Evolutionary conservation across 164 flowering plant species (phyloP).

Genomic region (Echeveria elegans): DNA sequence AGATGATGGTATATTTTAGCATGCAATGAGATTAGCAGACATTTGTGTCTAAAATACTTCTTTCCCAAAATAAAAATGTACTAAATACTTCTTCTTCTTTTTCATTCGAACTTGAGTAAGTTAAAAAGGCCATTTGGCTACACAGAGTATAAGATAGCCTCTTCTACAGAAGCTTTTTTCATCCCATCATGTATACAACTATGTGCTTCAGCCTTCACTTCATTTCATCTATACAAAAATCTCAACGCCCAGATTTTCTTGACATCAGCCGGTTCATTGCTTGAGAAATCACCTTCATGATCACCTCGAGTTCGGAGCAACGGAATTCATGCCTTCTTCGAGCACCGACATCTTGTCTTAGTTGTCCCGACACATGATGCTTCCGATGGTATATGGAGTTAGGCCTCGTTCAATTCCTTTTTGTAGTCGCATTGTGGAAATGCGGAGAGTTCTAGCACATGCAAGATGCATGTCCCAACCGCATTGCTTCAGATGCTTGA

Average conservation of each 20-base stretch:
- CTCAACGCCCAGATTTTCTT: neutral
- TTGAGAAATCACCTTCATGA: neutral
- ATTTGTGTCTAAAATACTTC: too few relatives aligned
- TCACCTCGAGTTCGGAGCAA: neutral
- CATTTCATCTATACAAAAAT: too few relatives aligned
- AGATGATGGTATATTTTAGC: too few relatives aligned
- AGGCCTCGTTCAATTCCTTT: conserved; percentile 8
- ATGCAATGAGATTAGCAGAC: too few relatives aligned
- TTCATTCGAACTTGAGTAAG: too few relatives aligned
- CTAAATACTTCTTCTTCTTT: too few relatives aligned
- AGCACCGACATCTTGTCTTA: conserved; percentile 2
- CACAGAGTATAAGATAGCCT: neutral
- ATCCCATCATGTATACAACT: neutral
- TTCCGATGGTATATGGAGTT: conserved; percentile 5
- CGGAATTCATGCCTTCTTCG: neutral
- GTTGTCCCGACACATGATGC: conserved; percentile 7
- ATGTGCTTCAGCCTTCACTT: neutral
- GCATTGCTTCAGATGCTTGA: neutral
- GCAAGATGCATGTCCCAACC: conserved; percentile 5
- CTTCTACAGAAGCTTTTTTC: neutral
- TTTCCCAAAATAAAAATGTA: too few relatives aligned
- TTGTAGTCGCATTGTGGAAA: conserved; percentile 7
- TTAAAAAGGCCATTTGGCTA: neutral
- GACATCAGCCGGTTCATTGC: neutral
- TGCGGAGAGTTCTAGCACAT: conserved; percentile 9